Conservation (phyloP, 192 early-diverging fungal genomes). For the Backusella tuberculispora region DNA sequence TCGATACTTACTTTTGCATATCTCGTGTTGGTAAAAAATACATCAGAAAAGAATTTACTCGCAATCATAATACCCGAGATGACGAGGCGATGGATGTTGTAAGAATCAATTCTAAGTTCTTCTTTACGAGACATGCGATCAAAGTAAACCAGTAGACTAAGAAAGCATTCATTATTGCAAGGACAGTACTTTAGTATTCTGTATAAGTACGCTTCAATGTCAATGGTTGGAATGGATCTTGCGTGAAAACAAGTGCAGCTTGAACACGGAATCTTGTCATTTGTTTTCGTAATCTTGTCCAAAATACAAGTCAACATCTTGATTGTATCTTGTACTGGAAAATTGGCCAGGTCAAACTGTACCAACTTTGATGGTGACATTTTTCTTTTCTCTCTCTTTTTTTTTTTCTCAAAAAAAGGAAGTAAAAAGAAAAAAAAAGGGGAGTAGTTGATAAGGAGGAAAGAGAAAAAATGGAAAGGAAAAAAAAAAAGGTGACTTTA, state of each 20-base stretch:
- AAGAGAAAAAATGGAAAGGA: background rate
- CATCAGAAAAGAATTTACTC: conserved; percentile 89
- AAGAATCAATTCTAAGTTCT: conserved; percentile 62
- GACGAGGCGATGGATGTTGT: conserved; percentile 88
- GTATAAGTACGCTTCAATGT: conserved; percentile 79
- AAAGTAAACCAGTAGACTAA: conserved; percentile 85
- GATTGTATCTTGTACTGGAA: conserved; percentile 59
- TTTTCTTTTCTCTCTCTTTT: background rate
- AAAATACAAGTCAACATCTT: conserved; percentile 64
- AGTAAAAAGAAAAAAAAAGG: conserved; percentile 11
- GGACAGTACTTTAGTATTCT: conserved; percentile 94
- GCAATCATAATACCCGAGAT: conserved; percentile 87
- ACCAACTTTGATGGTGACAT: background rate
- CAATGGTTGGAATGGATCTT: conserved; percentile 87
- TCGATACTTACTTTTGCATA: conserved; percentile 66
- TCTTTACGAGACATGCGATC: conserved; percentile 75
- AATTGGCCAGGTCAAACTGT: conserved; percentile 55
- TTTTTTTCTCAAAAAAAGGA: background rate
- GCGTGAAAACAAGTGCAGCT: conserved; percentile 85
- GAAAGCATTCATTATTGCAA: conserved; percentile 86
- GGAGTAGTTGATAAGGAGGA: background rate
- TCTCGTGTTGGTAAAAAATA: conserved; percentile 91
- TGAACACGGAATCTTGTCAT: conserved; percentile 48
- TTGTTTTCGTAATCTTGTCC: conserved; percentile 59
- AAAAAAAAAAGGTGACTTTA: conserved; percentile 15